Base-by-base conservation (phyloP, 2,329 filamentous ascomycete species). In the Pyrenophora graminea region DNA sequence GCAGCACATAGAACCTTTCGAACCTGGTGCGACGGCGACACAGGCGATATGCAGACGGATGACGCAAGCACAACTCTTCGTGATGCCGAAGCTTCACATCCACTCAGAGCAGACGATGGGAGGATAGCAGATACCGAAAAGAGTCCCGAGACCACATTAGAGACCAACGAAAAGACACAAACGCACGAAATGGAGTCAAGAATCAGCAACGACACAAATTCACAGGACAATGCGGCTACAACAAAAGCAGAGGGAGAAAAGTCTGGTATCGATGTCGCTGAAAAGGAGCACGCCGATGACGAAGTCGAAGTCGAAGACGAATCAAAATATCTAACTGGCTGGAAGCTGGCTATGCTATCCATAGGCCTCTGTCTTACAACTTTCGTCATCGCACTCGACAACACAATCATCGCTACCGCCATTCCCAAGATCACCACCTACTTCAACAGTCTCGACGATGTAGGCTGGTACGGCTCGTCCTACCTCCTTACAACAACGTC, bases 401-500 rank as follows among this genome's bases (percentile, higher is more conserved):
- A 73, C 40, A 75, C 70, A 23, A 74, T 76, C 37, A 70, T 75
- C 43, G 62, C 62, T 1, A 72, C 69, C 2, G 74, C 74, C 0
- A 74, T 76, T 13, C 75, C 75, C 0, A 68, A 66, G 17, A 77
- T 77, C 25, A 77, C 75, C 0, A 68, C 66, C 7, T 66, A 71
- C 2, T 77, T 77, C 63, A 66, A 74, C 52, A 68, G 63, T n/a
- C 61, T 77, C 10, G 59, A 66, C 10, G 73, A 76, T 59, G 69
- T 77, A 3, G 74, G 72, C 4, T 77, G 75, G 74, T 77, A 77
- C 47, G 74, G 69, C 3, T 69, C 64, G 0, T 60, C 67, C 0
- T 70, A 85, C 79, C 67, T 83, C 58, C 51, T 80, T 59, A 67
- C 76, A 3, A 77, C 70, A 6, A 74, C 71, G 32, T 64, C 73